These are phyloP conservation scores for Plectosphaerella sp. DNA, from an alignment of 2,329 filamentous ascomycete species.

Conservation along the genomic window DNA sequence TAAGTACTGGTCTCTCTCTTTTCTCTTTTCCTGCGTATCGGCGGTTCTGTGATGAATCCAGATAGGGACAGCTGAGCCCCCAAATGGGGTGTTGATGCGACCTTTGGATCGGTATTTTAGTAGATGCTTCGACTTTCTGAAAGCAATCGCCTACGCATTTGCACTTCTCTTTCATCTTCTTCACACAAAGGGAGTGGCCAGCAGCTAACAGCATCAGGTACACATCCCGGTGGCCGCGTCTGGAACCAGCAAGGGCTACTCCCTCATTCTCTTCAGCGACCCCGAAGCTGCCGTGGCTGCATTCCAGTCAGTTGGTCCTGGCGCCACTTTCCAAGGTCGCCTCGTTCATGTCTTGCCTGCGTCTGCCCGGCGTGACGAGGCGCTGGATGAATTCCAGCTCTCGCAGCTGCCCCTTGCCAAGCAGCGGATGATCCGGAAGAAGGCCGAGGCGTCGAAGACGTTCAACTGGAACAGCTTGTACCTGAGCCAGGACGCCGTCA, in stretches of 20 bases:
- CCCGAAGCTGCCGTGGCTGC: slow-evolving; percentile 71
- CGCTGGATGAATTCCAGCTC: slow-evolving; percentile 81
- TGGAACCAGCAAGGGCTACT: slow-evolving; percentile 82
- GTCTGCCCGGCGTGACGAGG: slow-evolving; percentile 73
- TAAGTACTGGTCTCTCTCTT: slow-evolving; percentile 47
- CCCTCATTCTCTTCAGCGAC: slow-evolving; percentile 75
- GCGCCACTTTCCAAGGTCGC: slow-evolving; percentile 85
- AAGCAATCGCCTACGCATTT: slow-evolving; percentile 13
- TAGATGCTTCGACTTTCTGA: slow-evolving; percentile 98
- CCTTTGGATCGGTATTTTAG: slow-evolving; percentile 96
- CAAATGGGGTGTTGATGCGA: slow-evolving; percentile 77
- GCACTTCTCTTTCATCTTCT: neutral
- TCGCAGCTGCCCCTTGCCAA: slow-evolving; percentile 92
- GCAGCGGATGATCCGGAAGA: slow-evolving; percentile 85
- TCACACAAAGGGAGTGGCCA: neutral
- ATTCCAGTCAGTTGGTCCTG: slow-evolving; percentile 70
- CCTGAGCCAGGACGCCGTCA: slow-evolving; percentile 94
- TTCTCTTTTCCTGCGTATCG: slow-evolving; percentile 7
- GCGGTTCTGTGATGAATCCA: slow-evolving; percentile 77
- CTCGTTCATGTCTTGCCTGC: slow-evolving; percentile 87
- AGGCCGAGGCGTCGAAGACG: slow-evolving; percentile 67
- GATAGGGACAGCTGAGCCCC: slow-evolving; percentile 99
- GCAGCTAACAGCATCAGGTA: slow-evolving; percentile 53
- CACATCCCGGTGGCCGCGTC: slow-evolving; percentile 75
- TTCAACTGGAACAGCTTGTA: slow-evolving; percentile 99